Evolutionary conservation across 768 basidiomycete species (phyloP), one percentile per base, ranked within the genome.

Genomic region (Mrakia frigida): DNA sequence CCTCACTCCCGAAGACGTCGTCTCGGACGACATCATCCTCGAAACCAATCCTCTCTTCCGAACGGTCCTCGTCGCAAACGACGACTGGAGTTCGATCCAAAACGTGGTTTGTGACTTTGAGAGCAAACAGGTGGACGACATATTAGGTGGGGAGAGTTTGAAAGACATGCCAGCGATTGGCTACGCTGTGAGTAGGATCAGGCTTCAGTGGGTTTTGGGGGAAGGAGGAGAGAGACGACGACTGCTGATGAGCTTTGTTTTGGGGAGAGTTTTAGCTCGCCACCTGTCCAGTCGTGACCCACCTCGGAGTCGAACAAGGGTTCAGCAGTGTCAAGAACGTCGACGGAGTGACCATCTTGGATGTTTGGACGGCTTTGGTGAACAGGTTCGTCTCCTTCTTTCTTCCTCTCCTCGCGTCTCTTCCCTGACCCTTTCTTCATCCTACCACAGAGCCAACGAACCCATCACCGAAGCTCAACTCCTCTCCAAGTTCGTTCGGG

Each of bases 241-340:
- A n/a, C n/a, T n/a, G n/a, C n/a, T n/a, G n/a, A n/a, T n/a, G n/a
- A n/a, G n/a, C n/a, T n/a, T n/a, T n/a, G n/a, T n/a, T n/a, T n/a
- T n/a, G n/a, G n/a, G n/a, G n/a, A n/a, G n/a, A n/a, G n/a, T 28
- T 28, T 28, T n/a, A n/a, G 33, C 59, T 60, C 59, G 59, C 59
- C n/a, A 60, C 59, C n/a, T 33, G n/a, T 31, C 33, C n/a, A 11
- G n/a, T 21, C 2, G 59, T 60, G 33, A n/a, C n/a, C n/a, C 11
- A 28, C n/a, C 59, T 60, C n/a, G 59, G 59, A n/a, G 33, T 60
- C 59, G 59, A 60, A 18, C 59, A n/a, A 60, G 59, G 59, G n/a
- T 60, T 60, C 59, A 60, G 59, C 33, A n/a, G 33, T n/a, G 59
- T 33, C n/a, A 60, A 60, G 16, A 60, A 60, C 33, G n/a, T 33